These are phyloP conservation scores for Penicillium malachiteum DNA, from an alignment of 495 filamentous ascomycete species.

Conservation along the genomic window DNA sequence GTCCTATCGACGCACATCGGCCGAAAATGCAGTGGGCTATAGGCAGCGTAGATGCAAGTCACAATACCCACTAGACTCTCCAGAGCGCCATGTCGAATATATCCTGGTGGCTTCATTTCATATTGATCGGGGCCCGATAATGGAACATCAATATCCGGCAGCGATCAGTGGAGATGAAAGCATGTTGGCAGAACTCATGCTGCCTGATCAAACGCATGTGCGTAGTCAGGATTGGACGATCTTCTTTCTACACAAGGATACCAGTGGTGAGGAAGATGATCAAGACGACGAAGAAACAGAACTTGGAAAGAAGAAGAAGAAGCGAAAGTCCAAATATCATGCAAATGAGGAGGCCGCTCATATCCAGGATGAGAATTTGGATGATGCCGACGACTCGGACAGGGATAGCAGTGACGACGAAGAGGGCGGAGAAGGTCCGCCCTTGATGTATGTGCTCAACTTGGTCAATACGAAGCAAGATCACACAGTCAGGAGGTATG, in stretches of 20 bases:
- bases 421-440: constrained; percentile 69
- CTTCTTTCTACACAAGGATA: constrained; percentile 97
- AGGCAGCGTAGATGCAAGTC: constrained; percentile 62
- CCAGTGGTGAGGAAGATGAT: constrained; percentile 71
- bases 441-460: constrained; percentile 97
- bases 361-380: constrained; percentile 44
- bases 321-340: constrained; percentile 37
- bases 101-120: constrained; percentile 98
- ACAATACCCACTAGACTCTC: constrained; percentile 76
- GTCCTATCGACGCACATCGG: constrained; percentile 44
- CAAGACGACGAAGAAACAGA: constrained; percentile 69
- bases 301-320: constrained; percentile 55
- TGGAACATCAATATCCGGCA: constrained; percentile 97
- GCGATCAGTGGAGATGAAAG: constrained; percentile 95
- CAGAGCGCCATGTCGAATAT: constrained; percentile 96
- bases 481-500: constrained; percentile 76
- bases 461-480: constrained; percentile 98
- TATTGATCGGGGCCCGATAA: constrained; percentile 91
- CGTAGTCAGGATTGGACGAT: constrained; percentile 98
- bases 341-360: constrained; percentile 54
- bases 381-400: constrained; percentile 37
- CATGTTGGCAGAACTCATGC: constrained; percentile 98
- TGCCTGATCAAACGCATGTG: constrained; percentile 95
- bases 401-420: constrained; percentile 53
- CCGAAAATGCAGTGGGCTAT: constrained; percentile 41